phyloP scores from a whole-genome alignment of 345 rosid species.

The Pugionium cornutum region DNA sequence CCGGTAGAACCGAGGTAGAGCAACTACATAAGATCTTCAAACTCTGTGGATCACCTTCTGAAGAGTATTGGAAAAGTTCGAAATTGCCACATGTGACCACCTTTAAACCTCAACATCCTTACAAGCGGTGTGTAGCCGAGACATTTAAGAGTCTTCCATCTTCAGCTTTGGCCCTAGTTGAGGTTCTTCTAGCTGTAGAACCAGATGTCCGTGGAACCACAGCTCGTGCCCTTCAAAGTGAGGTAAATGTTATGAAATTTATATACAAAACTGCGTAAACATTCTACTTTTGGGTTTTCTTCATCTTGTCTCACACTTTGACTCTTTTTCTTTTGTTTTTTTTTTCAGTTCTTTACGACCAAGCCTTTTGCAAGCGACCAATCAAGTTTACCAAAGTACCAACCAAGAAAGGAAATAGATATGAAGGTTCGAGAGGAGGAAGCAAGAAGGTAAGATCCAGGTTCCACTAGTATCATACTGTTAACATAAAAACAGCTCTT shows the following conservation, averaged over 20 bases:
- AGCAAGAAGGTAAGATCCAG: slow-evolving; percentile 49
- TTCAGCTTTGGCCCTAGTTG: slow-evolving; percentile 54
- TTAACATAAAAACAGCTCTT: neutral
- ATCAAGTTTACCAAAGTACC: slow-evolving; percentile 65
- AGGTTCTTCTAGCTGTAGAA: slow-evolving; percentile 57
- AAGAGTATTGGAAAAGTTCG: slow-evolving; percentile 67
- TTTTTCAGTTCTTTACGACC: slow-evolving; percentile 53
- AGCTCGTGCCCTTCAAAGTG: slow-evolving; percentile 51
- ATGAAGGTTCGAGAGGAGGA: slow-evolving; percentile 52
- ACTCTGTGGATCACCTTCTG: slow-evolving; percentile 76
- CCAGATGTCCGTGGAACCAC: slow-evolving; percentile 62
- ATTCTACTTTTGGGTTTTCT: neutral
- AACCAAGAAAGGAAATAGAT: slow-evolving; percentile 65
- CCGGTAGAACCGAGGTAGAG: slow-evolving; percentile 79
- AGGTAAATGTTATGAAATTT: slow-evolving; percentile 42
- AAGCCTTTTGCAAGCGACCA: slow-evolving; percentile 63
- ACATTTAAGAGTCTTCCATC: slow-evolving; percentile 60
- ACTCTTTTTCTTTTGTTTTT: neutral
- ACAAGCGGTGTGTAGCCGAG: slow-evolving; percentile 55
- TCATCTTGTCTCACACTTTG: slow-evolving; percentile 8
- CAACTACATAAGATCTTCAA: slow-evolving; percentile 73
- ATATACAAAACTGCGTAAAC: neutral
- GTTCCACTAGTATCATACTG: slow-evolving; percentile 10
- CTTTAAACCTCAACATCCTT: slow-evolving; percentile 69
- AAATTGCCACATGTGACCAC: slow-evolving; percentile 61